Base-by-base conservation (phyloP, 1,284 basidiomycete genomes). In the Coriolopsis trogii region DNA sequence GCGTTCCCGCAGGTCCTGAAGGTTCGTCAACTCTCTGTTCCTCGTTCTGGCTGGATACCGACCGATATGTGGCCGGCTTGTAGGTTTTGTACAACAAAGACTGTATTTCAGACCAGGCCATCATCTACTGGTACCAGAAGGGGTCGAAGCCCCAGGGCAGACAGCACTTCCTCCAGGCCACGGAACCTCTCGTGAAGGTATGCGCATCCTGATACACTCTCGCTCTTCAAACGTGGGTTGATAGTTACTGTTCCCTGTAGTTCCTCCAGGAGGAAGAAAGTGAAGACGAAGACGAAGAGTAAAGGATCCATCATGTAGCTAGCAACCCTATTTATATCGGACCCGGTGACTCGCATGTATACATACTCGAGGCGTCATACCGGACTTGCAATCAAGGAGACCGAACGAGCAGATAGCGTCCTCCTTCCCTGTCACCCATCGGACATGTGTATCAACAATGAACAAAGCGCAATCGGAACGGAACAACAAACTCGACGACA, bases 101-200 rank as follows among this genome's bases (percentile, higher is more conserved):
- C 67, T 94, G 93, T 72, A 82, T 98, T 62, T 91, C 92, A 54
- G 93, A 95, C 67, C 90, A 95, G 70, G 95, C 95, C 56, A 95
- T 98, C 67, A 89, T 98, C 55, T 98, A 97, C 74, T 98, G 95
- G 95, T 81, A 93, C 73, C 87, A 91, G 73, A 98, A 98, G 74
- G 95, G 96, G 51, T 91, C 94, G 49, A 97, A 95, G 75, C 83
- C 93, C 1, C 91, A 97, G 70, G 95, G 95, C 46, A 88, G 90
- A 70, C 92, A 95, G 70, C 91, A 95, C 70, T 98, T 98, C 80
- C 76, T 98, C 62, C 95, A 93, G 75, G 85, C 80, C 49, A 89
- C 93, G 2, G 90, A 93, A 70, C 69, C 91, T 6, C 81, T 98
- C 33, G 94, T 98, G 66, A 95, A 96, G 81, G 93, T 89, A 67